Evolutionary conservation across 2,329 filamentous ascomycete species (phyloP).

Genomic region (Diaporthe velutina): DNA sequence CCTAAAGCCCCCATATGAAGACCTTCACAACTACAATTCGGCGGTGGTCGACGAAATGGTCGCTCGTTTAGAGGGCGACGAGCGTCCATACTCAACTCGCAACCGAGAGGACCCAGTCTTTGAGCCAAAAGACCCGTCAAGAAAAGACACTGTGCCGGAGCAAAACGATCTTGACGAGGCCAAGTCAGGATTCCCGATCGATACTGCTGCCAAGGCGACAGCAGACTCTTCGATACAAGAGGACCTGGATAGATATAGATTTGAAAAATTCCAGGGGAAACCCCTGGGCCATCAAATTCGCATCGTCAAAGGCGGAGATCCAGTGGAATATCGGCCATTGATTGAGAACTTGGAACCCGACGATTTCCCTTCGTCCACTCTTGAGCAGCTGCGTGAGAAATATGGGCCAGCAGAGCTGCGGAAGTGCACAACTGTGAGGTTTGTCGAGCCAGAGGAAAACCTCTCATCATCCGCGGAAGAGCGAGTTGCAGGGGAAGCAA

Average conservation of each 20-base stretch:
- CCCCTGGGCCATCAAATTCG: constrained; percentile 46
- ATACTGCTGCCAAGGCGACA: too few relatives aligned
- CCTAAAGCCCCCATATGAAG: constrained; percentile 52
- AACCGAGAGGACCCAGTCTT: not conserved
- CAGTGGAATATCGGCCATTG: not conserved
- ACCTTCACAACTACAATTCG: constrained; percentile 56
- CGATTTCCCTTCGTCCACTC: not conserved
- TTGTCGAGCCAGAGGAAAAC: constrained; percentile 43
- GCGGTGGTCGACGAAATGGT: constrained; percentile 28
- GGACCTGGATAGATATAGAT: too few relatives aligned
- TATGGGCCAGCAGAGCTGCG: constrained; percentile 39
- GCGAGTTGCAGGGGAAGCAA: not conserved
- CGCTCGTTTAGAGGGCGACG: constrained; percentile 8
- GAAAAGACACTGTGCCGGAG: constrained; percentile 46
- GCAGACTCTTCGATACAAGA: too few relatives aligned
- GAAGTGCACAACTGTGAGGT: constrained; percentile 42
- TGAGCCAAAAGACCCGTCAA: not conserved
- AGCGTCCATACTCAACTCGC: not conserved
- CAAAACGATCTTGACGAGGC: constrained; percentile 16
- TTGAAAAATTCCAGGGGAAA: constrained; percentile 30
- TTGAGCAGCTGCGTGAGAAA: constrained; percentile 22
- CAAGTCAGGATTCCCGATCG: too few relatives aligned
- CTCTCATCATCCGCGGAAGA: constrained; percentile 5
- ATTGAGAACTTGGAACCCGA: constrained; percentile 20
- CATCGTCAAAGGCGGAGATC: constrained; percentile 33